Conservation (phyloP, 1,284 basidiomycete genomes). For the Irpex sp. region DNA sequence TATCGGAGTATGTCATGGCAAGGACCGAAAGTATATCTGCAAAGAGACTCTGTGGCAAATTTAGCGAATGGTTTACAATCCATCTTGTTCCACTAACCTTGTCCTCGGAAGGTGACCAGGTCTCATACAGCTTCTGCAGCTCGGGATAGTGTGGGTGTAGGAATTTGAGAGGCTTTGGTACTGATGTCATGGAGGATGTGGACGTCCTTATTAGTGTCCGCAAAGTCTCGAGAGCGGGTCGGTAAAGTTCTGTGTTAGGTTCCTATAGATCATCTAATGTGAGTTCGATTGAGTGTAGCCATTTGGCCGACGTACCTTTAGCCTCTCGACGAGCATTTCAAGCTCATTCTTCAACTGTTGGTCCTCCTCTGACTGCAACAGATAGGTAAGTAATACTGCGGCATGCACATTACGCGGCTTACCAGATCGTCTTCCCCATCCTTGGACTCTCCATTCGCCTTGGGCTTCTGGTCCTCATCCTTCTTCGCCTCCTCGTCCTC, state of each 20-base stretch:
- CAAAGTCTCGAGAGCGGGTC: slow-evolving; percentile 90
- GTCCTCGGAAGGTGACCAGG: slow-evolving; percentile 75
- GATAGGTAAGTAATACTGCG: neutral
- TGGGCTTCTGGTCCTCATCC: slow-evolving; percentile 43
- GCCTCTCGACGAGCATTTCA: slow-evolving; percentile 94
- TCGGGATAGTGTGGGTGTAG: slow-evolving; percentile 92
- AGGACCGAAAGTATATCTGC: slow-evolving; percentile 98
- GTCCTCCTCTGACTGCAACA: slow-evolving; percentile 86
- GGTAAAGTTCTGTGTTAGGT: slow-evolving; percentile 78
- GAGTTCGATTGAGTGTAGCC: neutral
- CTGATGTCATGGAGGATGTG: slow-evolving; percentile 99
- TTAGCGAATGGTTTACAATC: neutral
- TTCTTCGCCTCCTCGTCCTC: slow-evolving; percentile 50
- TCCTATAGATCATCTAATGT: slow-evolving; percentile 53
- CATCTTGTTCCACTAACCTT: slow-evolving; percentile 46
- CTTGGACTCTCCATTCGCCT: slow-evolving; percentile 45
- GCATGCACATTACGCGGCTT: slow-evolving; percentile 25
- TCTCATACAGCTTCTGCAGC: slow-evolving; percentile 77
- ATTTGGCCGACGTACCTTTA: slow-evolving; percentile 57
- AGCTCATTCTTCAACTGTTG: slow-evolving; percentile 91
- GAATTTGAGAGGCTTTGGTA: slow-evolving; percentile 99
- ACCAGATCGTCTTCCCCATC: slow-evolving; percentile 79
- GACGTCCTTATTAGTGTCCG: slow-evolving; percentile 93
- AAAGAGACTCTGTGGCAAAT: slow-evolving; percentile 68
- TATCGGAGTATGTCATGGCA: slow-evolving; percentile 99